Conservation (phyloP, 2,329 filamentous ascomycete species). For the Decorospora gaudefroyi region DNA sequence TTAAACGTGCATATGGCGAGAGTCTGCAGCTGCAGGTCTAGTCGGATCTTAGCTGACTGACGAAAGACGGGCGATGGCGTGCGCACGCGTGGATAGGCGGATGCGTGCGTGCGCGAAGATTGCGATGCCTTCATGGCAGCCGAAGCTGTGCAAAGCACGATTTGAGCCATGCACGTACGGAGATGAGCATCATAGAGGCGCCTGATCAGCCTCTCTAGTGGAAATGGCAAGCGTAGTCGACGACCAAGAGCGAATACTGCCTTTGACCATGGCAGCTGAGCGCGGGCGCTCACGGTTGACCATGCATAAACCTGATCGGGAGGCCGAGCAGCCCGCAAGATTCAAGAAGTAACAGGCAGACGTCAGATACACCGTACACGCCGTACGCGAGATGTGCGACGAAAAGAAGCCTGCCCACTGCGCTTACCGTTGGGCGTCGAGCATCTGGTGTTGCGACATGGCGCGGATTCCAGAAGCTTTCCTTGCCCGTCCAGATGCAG, state of each 20-base stretch:
- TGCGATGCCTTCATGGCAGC: conserved; percentile 41
- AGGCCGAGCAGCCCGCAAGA: conserved; percentile 23
- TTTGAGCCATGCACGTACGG: conserved; percentile 37
- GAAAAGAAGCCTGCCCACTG: conserved; percentile 18
- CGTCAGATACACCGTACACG: conserved; percentile 20
- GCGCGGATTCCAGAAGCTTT: conserved; percentile 45
- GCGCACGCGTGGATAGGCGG: conserved; percentile 45
- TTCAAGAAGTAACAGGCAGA: conserved; percentile 11
- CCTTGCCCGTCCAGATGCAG: conserved; percentile 35
- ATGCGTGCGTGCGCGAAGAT: conserved; percentile 33
- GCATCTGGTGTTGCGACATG: conserved; percentile 33
- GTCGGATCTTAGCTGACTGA: conserved; percentile 47
- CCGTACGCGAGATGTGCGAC: conserved; percentile 22
- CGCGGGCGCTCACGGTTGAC: conserved; percentile 31
- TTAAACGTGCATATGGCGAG: conserved; percentile 46
- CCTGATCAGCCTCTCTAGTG: conserved; percentile 32
- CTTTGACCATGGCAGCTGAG: conserved; percentile 39
- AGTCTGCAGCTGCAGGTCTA: conserved; percentile 44
- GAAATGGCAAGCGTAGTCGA: conserved; percentile 36
- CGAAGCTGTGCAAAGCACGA: conserved; percentile 20
- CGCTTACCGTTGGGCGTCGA: conserved; percentile 33
- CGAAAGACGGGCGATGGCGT: conserved; percentile 38
- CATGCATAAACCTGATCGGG: conserved; percentile 29
- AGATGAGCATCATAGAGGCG: conserved; percentile 42
- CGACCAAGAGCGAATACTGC: conserved; percentile 18